Conservation (phyloP, 73 alveolate species). For the Stentor roeselii region DNA sequence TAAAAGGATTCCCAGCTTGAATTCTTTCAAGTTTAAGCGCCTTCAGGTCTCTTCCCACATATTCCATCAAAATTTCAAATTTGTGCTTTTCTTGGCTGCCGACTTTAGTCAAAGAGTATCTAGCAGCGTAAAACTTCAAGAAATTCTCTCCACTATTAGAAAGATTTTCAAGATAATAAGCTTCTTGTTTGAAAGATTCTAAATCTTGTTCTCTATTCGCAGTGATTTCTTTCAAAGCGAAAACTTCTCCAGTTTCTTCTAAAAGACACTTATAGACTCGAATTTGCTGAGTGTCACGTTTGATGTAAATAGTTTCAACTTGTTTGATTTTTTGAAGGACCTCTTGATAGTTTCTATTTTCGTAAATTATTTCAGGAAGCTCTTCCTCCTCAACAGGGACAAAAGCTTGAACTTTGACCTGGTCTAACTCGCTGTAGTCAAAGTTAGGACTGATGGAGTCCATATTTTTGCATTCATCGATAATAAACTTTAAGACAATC, state of each 20-base stretch:
- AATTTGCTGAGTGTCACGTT: background rate
- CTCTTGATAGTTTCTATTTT: background rate
- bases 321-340: background rate
- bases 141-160: background rate
- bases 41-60: background rate
- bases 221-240: background rate
- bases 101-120: background rate
- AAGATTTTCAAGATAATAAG: background rate
- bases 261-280: background rate
- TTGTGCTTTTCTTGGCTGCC: background rate
- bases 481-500: no score
- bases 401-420: no score
- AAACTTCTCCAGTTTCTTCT: background rate
- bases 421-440: no score
- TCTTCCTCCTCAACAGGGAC: no score
- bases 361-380: no score
- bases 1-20: background rate
- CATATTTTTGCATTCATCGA: no score
- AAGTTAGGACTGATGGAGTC: no score
- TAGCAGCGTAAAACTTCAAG: background rate
- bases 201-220: no score
- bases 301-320: background rate
- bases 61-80: background rate
- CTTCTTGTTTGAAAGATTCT: background rate
- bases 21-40: background rate